Percentiles rank a stretch among this genome's conserved stretches.
These are phyloP conservation scores for Zangia roseola DNA, from an alignment of 768 basidiomycete genomes.

Conservation along the genomic window DNA sequence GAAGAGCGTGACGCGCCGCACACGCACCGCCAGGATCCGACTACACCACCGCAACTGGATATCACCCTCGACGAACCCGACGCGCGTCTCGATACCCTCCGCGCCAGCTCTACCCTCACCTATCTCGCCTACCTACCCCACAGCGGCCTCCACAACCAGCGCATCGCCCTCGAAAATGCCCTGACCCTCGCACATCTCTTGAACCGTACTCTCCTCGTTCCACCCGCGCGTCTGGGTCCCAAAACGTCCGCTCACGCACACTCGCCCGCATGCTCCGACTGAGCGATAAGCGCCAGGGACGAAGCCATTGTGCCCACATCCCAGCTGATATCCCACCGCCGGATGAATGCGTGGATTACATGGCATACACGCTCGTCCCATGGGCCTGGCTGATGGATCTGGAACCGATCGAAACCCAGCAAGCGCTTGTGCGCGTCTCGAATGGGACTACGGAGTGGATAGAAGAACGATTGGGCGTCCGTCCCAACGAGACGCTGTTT, in stretches of 20 bases:
- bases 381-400: conserved; percentile 74
- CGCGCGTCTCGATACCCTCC: conserved; percentile 6
- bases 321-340: conserved; percentile 36
- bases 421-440: conserved; percentile 47
- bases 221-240: conserved; percentile 67
- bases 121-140: conserved; percentile 80
- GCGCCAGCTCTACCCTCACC: conserved; percentile 30
- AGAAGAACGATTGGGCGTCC: conserved; percentile 23
- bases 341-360: conserved; percentile 60
- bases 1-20: neutral
- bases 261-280: conserved; percentile 45
- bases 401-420: conserved; percentile 33
- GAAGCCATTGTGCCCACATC: conserved; percentile 48
- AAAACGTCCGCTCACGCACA: conserved; percentile 50
- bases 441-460: conserved; percentile 43
- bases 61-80: conserved; percentile 24
- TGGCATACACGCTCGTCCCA: conserved; percentile 58
- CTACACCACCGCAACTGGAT: conserved; percentile 1
- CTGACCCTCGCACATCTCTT: conserved; percentile 66
- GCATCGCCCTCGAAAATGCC: conserved; percentile 84
- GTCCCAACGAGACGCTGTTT: conserved; percentile 38
- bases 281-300: conserved; percentile 47
- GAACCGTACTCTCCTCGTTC: conserved; percentile 76
- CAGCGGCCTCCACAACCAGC: conserved; percentile 84
- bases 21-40: neutral